Percentiles rank a stretch among this genome's conserved stretches.
phyloP scores from a whole-genome alignment of 306 rosid species.

The Casuarina cunninghamiana region DNA sequence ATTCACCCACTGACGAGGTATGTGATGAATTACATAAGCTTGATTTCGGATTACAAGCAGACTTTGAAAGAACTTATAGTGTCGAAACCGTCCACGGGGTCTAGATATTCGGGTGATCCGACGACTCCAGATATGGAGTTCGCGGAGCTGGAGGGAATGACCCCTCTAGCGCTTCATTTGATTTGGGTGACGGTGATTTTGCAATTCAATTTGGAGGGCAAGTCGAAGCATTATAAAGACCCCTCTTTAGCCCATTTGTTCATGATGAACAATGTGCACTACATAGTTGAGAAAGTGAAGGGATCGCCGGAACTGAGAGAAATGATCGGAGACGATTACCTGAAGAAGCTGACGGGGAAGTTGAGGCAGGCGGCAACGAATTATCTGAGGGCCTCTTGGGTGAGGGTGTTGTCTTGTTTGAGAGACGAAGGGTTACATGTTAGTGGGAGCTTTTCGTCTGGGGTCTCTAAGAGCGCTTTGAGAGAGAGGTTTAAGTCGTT shows the following conservation, averaged over 20 bases:
- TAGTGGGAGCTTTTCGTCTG: conserved; percentile 88
- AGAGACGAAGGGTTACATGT: conserved; percentile 90
- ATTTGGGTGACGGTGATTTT: conserved; percentile 93
- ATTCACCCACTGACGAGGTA: conserved; percentile 96
- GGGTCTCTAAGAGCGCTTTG: conserved; percentile 84
- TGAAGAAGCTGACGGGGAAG: conserved; percentile 79
- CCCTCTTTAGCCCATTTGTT: conserved; percentile 69
- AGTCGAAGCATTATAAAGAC: conserved; percentile 89
- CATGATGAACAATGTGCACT: conserved; percentile 97
- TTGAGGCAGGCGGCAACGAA: conserved; percentile 85
- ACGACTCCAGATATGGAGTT: conserved; percentile 91
- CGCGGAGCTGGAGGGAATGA: conserved; percentile 70
- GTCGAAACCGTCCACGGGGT: conserved; percentile 87
- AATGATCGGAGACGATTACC: conserved; percentile 86
- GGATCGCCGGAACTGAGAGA: conserved; percentile 87
- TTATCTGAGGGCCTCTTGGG: conserved; percentile 98
- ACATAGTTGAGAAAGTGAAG: conserved; percentile 90
- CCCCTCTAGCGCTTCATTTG: conserved; percentile 85
- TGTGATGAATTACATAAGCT: conserved; percentile 91
- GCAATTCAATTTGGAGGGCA: conserved; percentile 90
- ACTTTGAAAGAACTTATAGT: conserved; percentile 83
- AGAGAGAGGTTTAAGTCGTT: conserved; percentile 96
- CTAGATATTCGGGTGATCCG: conserved; percentile 75
- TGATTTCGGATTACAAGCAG: conserved; percentile 87
- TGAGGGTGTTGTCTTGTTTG: conserved; percentile 77